A percentile compares a stretch with the other conserved stretches of the same genome.
phyloP scores from a whole-genome alignment of 1,284 basidiomycete species.

The Coriolopsis trogii region DNA sequence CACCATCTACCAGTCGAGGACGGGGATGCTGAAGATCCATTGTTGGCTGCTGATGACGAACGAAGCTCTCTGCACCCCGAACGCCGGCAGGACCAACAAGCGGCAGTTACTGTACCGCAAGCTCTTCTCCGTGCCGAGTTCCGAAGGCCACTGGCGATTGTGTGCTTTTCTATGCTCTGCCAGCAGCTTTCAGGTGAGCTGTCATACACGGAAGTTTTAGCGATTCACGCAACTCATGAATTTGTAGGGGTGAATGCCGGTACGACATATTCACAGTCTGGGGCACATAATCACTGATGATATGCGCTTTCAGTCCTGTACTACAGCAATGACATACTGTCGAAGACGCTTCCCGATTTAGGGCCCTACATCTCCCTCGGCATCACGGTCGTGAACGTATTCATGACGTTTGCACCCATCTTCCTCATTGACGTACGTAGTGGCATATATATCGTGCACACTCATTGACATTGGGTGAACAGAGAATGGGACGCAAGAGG shows the following conservation, averaged over 20 bases:
- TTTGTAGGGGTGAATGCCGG: slow-evolving; percentile 58
- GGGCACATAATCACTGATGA: neutral
- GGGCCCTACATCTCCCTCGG: slow-evolving; percentile 81
- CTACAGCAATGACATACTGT: slow-evolving; percentile 87
- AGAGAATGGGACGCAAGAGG: slow-evolving; percentile 68
- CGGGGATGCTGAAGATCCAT: slow-evolving; percentile 43
- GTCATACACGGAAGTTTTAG: neutral
- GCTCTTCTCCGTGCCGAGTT: slow-evolving; percentile 60
- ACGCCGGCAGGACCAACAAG: slow-evolving; percentile 31
- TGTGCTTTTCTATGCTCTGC: slow-evolving; percentile 73
- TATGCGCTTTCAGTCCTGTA: slow-evolving; percentile 65
- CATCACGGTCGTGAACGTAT: slow-evolving; percentile 80
- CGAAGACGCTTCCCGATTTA: slow-evolving; percentile 73
- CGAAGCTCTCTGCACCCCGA: slow-evolving; percentile 35
- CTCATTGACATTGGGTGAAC: neutral
- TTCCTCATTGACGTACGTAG: slow-evolving; percentile 78
- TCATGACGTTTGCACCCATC: slow-evolving; percentile 83
- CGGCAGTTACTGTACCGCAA: slow-evolving; percentile 53
- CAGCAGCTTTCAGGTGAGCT: slow-evolving; percentile 77
- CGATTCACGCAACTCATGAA: neutral
- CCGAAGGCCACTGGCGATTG: slow-evolving; percentile 68
- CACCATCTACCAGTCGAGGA: slow-evolving; percentile 14
- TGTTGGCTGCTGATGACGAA: slow-evolving; percentile 41
- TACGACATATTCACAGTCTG: slow-evolving; percentile 17
- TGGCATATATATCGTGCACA: neutral